These are phyloP conservation scores for Geopyxis carbonaria DNA, from an alignment of 495 filamentous ascomycete species.

Conservation along the genomic window DNA sequence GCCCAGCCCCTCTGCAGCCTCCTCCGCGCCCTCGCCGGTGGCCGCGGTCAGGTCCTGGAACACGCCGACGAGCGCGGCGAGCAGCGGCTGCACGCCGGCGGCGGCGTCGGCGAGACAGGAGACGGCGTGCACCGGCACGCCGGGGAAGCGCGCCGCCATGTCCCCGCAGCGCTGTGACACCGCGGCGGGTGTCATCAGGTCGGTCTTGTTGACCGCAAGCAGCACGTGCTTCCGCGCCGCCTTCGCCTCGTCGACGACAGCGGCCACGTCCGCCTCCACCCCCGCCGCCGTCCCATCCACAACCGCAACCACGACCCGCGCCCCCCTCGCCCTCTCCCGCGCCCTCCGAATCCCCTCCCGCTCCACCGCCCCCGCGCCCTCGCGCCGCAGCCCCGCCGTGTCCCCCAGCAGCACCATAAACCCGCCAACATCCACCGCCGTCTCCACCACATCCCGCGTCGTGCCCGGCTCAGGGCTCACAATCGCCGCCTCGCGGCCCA, in stretches of 20 bases:
- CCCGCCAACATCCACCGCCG: slow-evolving; percentile 75
- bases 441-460: slow-evolving; percentile 84
- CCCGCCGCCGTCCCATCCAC: slow-evolving; percentile 29
- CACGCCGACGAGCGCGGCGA: slow-evolving; percentile 44
- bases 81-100: slow-evolving; percentile 50
- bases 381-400: slow-evolving; percentile 62
- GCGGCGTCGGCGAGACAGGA: slow-evolving; percentile 42
- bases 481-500: slow-evolving; percentile 88
- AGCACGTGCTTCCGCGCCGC: slow-evolving; percentile 43
- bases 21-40: slow-evolving; percentile 26
- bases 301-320: slow-evolving; percentile 74
- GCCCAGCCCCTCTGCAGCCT: slow-evolving; percentile 65
- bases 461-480: slow-evolving; percentile 85
- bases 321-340: slow-evolving; percentile 58
- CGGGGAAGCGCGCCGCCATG: slow-evolving; percentile 5
- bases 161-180: slow-evolving; percentile 14
- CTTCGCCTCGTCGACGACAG: slow-evolving; percentile 38
- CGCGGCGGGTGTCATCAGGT: slow-evolving; percentile 32
- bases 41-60: slow-evolving; percentile 60
- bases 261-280: slow-evolving; percentile 36
- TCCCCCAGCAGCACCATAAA: slow-evolving; percentile 81
- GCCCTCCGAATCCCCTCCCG: slow-evolving; percentile 81
- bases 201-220: slow-evolving; percentile 70
- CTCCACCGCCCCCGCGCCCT: slow-evolving; percentile 48
- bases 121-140: slow-evolving; percentile 41